A percentile compares a stretch with the other conserved stretches of the same genome.
These are phyloP conservation scores for Rhizopogon vulgaris DNA, from an alignment of 768 basidiomycete species.

Conservation along the genomic window DNA sequence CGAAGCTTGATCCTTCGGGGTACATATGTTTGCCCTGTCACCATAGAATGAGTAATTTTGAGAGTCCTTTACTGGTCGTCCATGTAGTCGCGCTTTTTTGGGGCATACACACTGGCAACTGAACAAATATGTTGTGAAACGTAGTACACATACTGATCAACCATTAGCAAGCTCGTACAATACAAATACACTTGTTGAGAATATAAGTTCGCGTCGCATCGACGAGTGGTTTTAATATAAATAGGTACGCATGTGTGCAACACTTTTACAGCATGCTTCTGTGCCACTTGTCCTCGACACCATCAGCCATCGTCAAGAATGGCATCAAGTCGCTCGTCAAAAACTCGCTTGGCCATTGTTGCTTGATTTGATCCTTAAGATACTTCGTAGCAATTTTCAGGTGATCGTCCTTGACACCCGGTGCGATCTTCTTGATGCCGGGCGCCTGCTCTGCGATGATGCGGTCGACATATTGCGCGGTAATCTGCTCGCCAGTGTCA, in stretches of 20 bases:
- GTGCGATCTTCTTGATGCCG: slow-evolving; percentile 53
- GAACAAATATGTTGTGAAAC: too few species aligned
- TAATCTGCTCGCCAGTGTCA: slow-evolving; percentile 68
- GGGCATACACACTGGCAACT: too few species aligned
- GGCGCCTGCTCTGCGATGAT: slow-evolving; percentile 59
- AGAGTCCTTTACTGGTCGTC: too few species aligned
- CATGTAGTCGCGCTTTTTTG: too few species aligned
- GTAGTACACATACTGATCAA: not conserved
- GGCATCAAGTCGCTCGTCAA: slow-evolving; percentile 93
- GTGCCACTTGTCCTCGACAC: slow-evolving; percentile 60
- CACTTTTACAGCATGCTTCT: slow-evolving; percentile 33
- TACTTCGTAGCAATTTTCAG: slow-evolving; percentile 73
- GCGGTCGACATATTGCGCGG: slow-evolving; percentile 59
- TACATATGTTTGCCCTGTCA: too few species aligned
- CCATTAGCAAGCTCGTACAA: not conserved
- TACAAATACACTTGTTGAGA: not conserved
- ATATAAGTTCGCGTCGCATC: not conserved
- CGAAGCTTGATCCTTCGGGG: too few species aligned
- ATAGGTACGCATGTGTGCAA: not conserved
- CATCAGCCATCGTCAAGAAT: slow-evolving; percentile 71
- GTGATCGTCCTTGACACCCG: slow-evolving; percentile 63
- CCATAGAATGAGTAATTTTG: too few species aligned
- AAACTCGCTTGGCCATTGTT: slow-evolving; percentile 90
- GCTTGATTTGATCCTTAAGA: slow-evolving; percentile 72
- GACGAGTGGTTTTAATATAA: not conserved